Evolutionary conservation across 495 filamentous ascomycete genomes (phyloP).

Genomic region (Friedmanniomyces endolithicus): DNA sequence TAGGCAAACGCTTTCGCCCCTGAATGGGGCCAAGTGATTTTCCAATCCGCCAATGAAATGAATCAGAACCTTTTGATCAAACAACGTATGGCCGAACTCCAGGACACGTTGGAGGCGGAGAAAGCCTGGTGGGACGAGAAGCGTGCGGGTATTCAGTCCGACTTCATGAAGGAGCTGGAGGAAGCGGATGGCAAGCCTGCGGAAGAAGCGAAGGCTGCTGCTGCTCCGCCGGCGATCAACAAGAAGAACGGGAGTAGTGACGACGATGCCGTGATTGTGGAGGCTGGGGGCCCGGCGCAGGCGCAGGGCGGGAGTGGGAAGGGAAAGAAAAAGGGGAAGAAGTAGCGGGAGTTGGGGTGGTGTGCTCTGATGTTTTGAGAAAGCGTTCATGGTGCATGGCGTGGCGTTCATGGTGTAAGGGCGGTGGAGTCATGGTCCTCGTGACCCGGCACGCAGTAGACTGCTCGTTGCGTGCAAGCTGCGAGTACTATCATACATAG

Average conservation of each 20-base stretch:
- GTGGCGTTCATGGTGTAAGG: too few relatives aligned
- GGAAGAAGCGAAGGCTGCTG: neutral
- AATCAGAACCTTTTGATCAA: slow-evolving; percentile 53
- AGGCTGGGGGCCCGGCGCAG: slow-evolving; percentile 46
- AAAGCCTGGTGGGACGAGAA: slow-evolving; percentile 86
- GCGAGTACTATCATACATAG: too few relatives aligned
- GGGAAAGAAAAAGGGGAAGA: slow-evolving; percentile 74
- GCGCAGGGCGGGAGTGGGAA: slow-evolving; percentile 33
- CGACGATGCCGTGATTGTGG: slow-evolving; percentile 78
- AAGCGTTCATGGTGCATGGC: too few relatives aligned
- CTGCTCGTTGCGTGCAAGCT: too few relatives aligned
- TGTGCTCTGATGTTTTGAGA: neutral
- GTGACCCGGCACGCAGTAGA: too few relatives aligned
- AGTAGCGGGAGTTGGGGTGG: slow-evolving; percentile 32
- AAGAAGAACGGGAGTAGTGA: slow-evolving; percentile 42
- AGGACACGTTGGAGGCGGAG: slow-evolving; percentile 54
- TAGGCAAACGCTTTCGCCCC: slow-evolving; percentile 78
- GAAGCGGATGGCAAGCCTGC: slow-evolving; percentile 13
- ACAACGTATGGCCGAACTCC: slow-evolving; percentile 49
- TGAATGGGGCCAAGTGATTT: slow-evolving; percentile 86
- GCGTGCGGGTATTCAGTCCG: slow-evolving; percentile 55
- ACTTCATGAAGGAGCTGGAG: slow-evolving; percentile 77
- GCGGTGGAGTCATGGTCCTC: too few relatives aligned
- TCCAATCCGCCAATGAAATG: slow-evolving; percentile 86
- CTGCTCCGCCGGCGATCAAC: slow-evolving; percentile 16